phyloP scores from a whole-genome alignment of 1,284 basidiomycete species.

The Cryptococcus sp. region DNA sequence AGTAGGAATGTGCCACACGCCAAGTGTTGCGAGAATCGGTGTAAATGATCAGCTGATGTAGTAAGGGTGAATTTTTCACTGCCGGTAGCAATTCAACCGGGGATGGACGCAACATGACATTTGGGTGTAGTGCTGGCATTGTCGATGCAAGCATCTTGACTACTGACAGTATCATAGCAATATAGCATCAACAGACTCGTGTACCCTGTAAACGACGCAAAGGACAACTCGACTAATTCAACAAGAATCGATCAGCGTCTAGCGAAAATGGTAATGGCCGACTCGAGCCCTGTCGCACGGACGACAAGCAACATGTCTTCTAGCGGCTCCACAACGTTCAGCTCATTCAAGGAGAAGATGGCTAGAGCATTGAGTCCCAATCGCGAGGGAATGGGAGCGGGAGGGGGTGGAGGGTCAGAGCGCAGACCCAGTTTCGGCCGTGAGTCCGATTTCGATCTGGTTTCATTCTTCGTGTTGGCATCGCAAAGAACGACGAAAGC shows the following conservation, averaged over 20 bases:
- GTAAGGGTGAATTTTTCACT: not conserved
- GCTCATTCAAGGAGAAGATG: slow-evolving; percentile 19
- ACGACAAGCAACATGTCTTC: slow-evolving; percentile 7
- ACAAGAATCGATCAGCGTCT: not conserved
- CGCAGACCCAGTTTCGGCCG: slow-evolving; percentile 18
- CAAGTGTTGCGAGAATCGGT: not conserved
- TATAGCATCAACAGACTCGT: too few species aligned
- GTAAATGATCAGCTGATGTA: slow-evolving; percentile 1
- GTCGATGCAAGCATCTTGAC: too few species aligned
- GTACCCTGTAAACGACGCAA: too few species aligned
- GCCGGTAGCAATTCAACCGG: not conserved
- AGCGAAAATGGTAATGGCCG: not conserved
- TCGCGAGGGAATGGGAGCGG: slow-evolving; percentile 10
- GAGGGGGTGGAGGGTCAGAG: slow-evolving; percentile 6
- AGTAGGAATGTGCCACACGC: too few species aligned
- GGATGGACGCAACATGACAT: too few species aligned
- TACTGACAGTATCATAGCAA: too few species aligned
- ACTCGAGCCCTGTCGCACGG: not conserved
- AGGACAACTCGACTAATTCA: too few species aligned
- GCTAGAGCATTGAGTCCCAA: slow-evolving; percentile 22
- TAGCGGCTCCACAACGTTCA: slow-evolving; percentile 9
- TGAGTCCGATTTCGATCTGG: slow-evolving; percentile 8
- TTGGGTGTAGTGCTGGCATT: too few species aligned
- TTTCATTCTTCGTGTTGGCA: too few species aligned
- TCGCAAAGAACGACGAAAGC: too few species aligned